phyloP scores from a whole-genome alignment of 2,329 filamentous ascomycete genomes.

The Fusarium tjaetaba region DNA sequence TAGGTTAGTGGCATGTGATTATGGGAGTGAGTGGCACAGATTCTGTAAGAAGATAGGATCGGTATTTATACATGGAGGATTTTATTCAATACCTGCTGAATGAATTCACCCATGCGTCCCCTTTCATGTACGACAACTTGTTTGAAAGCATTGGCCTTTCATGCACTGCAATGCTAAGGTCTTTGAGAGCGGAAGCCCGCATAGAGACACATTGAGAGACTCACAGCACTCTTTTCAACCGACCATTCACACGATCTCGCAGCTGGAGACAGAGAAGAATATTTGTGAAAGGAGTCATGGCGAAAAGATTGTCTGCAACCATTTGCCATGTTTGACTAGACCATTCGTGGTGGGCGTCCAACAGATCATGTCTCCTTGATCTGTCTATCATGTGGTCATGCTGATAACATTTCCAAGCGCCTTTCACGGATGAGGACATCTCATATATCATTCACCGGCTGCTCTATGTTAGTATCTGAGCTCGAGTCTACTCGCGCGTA shows the following conservation, averaged over 20 bases:
- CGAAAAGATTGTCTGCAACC: background rate
- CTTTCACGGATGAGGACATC: too few relatives aligned
- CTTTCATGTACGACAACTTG: background rate
- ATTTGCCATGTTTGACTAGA: background rate
- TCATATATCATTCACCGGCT: too few relatives aligned
- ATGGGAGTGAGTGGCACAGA: background rate
- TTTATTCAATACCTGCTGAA: background rate
- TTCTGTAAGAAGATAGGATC: background rate
- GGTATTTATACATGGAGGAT: background rate
- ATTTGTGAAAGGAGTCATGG: background rate
- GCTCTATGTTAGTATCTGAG: too few relatives aligned
- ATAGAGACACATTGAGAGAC: background rate
- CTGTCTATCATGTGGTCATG: background rate
- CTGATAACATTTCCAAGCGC: too few relatives aligned
- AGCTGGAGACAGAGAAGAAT: background rate
- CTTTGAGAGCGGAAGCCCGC: background rate
- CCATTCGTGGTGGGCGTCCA: background rate
- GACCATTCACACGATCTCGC: background rate
- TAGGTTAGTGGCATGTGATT: too few relatives aligned
- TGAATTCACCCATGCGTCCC: accelerated
- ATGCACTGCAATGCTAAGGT: background rate
- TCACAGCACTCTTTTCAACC: background rate
- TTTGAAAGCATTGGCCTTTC: background rate
- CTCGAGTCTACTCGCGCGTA: too few relatives aligned
- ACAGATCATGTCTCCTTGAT: background rate